Evolutionary conservation across 495 filamentous ascomycete species (phyloP), one percentile per base, ranked within the genome.

Genomic region (Annulohypoxylon nitens): DNA sequence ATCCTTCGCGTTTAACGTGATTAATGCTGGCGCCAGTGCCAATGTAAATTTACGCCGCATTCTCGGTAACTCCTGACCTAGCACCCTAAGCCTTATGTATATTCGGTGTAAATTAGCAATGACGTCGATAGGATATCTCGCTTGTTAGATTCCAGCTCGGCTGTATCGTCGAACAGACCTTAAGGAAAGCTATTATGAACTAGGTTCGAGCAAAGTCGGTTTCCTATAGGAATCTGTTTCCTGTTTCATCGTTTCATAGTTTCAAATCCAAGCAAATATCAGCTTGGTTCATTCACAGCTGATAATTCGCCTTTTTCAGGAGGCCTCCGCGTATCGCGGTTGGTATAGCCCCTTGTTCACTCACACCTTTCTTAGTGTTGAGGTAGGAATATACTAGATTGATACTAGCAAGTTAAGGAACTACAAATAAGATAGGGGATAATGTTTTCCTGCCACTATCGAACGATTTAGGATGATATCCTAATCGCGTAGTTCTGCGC

Each of bases 1-100:
- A 55, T 25, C 48, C 25, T 57, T 53, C 36, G 51, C n/a, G 62
- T 65, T 41, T 45, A 11, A 64, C n/a, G 53, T 14, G n/a, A 57
- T 37, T 36, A 36, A 36, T 57, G 53, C 33, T 37, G 30, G 53
- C 53, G 30, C 53, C 53, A 57, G 25, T 36, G 20, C 16, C 16
- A 18, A 18, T 47, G 43, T 47, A 6, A 18, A 36, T 10, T 57
- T 57, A 16, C 33, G 33, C 53, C 53, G 33, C 33, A 37, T 57
- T 37, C 33, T 16, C 33, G n/a, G 16, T 7, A 57, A 33, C 6
- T 37, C 33, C 9, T 26, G 30, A 30, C 30, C 30, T 30, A 30
- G 30, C 30, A 54, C 25, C 25, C 50, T 33, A 54, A 26, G 48
- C 48, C 48, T 51, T 51, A 14, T 16, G 50, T 33, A 26, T 54